These are phyloP conservation scores for Saksenaea vasiformis DNA, from an alignment of 371 early-diverging fungal species.

Conservation along the genomic window DNA sequence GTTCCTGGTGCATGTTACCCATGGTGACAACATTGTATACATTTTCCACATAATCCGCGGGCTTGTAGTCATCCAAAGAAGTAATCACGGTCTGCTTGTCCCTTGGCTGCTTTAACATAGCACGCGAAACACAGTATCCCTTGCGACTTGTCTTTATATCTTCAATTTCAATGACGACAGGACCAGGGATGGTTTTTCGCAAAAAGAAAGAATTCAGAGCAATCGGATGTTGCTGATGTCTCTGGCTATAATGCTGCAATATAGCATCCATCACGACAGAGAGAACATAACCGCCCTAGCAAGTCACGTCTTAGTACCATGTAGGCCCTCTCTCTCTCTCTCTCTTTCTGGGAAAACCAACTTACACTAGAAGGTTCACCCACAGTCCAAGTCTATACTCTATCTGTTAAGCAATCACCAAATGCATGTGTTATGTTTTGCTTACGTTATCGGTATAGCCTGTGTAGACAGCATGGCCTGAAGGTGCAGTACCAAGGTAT, in stretches of 20 bases:
- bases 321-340: too few species aligned
- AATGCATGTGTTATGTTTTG: background rate
- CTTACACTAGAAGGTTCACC: constrained; percentile 47
- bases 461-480: constrained; percentile 14
- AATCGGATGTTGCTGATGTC: constrained; percentile 39
- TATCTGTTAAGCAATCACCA: background rate
- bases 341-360: background rate
- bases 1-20: constrained; percentile 44
- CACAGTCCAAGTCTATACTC: constrained; percentile 30
- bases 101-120: constrained; percentile 32
- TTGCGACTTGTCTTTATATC: constrained; percentile 39
- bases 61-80: constrained; percentile 17
- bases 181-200: constrained; percentile 31
- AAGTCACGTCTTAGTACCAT: too few species aligned
- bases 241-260: constrained; percentile 28
- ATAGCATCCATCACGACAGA: constrained; percentile 36
- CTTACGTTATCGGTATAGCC: constrained; percentile 23
- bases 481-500: constrained; percentile 12
- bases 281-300: constrained; percentile 35
- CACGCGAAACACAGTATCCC: constrained; percentile 41
- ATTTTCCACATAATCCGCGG: constrained; percentile 26
- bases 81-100: constrained; percentile 15
- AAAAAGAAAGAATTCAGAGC: constrained; percentile 47
- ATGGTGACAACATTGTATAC: constrained; percentile 41
- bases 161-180: constrained; percentile 36